Evolutionary conservation across 257 asterid genomes (phyloP).

Genomic region (Solanum sejunctum): DNA sequence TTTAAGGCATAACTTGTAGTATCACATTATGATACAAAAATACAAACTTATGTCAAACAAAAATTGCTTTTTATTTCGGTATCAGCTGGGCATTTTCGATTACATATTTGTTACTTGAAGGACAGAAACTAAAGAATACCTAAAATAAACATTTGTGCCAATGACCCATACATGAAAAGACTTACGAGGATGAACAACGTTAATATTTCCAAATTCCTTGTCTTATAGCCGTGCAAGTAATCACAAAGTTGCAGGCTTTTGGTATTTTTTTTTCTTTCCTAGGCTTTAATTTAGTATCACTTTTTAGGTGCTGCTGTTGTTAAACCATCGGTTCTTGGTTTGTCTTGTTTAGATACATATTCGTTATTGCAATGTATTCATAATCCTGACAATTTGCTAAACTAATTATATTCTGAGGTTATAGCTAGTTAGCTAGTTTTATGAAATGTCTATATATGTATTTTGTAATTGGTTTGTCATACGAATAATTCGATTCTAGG

Average conservation of each 20-base stretch:
- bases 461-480: neutral
- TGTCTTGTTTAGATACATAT: neutral
- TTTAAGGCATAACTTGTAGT: too few species aligned
- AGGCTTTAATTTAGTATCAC: neutral
- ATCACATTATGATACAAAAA: too few species aligned
- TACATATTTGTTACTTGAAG: neutral
- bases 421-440: neutral
- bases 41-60: too few species aligned
- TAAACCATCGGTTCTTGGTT: neutral
- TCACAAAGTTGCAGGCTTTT: neutral
- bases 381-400: neutral
- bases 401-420: neutral
- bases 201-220: neutral
- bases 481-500: neutral
- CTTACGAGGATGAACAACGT: neutral
- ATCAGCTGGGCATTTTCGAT: neutral
- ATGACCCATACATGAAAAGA: too few species aligned
- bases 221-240: neutral
- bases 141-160: too few species aligned
- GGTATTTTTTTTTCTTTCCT: neutral
- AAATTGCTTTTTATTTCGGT: neutral
- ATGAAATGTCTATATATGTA: neutral
- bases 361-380: neutral
- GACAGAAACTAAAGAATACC: too few species aligned
- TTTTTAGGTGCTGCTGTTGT: neutral